Evolutionary conservation across 176 grass and related monocot species (phyloP).

Genomic region (Triticum dicoccoides): DNA sequence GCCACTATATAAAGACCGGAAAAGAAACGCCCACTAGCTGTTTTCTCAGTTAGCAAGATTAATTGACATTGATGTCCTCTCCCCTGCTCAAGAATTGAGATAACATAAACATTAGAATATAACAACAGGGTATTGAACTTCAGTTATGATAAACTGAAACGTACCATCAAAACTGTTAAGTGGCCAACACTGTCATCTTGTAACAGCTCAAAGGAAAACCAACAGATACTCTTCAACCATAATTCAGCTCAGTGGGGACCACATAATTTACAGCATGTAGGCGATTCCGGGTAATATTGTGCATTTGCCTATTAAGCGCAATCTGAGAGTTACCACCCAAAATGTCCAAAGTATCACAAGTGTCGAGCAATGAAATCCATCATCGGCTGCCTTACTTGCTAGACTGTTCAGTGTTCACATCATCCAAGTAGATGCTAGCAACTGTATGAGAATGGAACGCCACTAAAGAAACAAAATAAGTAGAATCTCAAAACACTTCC

Average conservation of each 20-base stretch:
- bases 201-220: constrained; percentile 10
- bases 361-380: constrained; percentile 16
- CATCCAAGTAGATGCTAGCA: constrained; percentile 32
- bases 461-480: constrained; percentile 14
- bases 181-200: constrained; percentile 16
- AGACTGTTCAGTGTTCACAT: constrained; percentile 2
- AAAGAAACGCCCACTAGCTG: constrained; percentile 17
- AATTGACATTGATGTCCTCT: constrained; percentile 27
- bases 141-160: constrained; percentile 13
- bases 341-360: constrained; percentile 12
- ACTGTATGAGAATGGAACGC: constrained; percentile 15
- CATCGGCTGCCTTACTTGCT: constrained; percentile 19
- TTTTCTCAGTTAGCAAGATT: constrained; percentile 37
- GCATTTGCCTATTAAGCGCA: constrained; percentile 20
- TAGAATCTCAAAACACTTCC: constrained; percentile 22
- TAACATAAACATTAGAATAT: constrained; percentile 13
- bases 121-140: neutral
- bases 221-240: constrained; percentile 18
- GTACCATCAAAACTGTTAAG: constrained; percentile 45
- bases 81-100: constrained; percentile 35
- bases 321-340: neutral
- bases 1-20: constrained; percentile 2
- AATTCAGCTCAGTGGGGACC: constrained; percentile 21
- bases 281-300: constrained; percentile 11
- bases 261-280: constrained; percentile 41